These are phyloP conservation scores for Aspergillus sp. DNA, from an alignment of 2,329 filamentous ascomycete species.

Conservation along the genomic window DNA sequence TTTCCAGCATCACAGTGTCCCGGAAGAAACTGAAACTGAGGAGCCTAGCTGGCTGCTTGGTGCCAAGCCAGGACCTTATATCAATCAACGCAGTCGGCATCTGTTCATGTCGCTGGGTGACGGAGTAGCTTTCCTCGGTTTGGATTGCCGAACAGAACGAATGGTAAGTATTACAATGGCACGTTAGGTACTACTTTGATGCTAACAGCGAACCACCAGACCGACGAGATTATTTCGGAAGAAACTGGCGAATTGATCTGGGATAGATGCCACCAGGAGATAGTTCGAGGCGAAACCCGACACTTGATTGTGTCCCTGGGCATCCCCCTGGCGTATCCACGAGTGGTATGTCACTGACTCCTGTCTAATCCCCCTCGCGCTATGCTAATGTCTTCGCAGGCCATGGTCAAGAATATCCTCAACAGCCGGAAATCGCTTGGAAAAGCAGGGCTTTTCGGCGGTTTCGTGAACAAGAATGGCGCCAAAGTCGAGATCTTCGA, in stretches of 20 bases:
- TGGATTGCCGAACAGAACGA: constrained; percentile 90
- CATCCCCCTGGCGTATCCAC: constrained; percentile 79
- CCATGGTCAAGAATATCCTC: constrained; percentile 67
- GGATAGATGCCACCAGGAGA: constrained; percentile 78
- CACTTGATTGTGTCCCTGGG: constrained; percentile 87
- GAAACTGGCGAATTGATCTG: constrained; percentile 85
- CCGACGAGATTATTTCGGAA: constrained; percentile 75
- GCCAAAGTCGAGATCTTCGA: constrained; percentile 90
- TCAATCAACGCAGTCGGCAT: constrained; percentile 80
- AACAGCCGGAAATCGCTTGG: constrained; percentile 88
- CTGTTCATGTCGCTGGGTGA: constrained; percentile 81
- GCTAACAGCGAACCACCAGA: constrained; percentile 39
- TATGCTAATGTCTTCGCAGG: constrained; percentile 48
- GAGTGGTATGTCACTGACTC: constrained; percentile 59
- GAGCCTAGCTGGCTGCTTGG: constrained; percentile 94
- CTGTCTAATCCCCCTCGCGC: constrained; percentile 34
- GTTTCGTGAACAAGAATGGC: constrained; percentile 83
- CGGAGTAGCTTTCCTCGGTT: constrained; percentile 76
- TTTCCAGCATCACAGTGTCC: constrained; percentile 91
- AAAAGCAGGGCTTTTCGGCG: constrained; percentile 75
- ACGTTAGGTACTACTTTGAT: background rate
- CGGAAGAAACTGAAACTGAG: constrained; percentile 74
- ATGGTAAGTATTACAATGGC: constrained; percentile 50
- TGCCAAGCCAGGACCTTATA: constrained; percentile 79
- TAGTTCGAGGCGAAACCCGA: constrained; percentile 79